Conservation (phyloP, 768 basidiomycete genomes). For the Trametes meyenii region DNA sequence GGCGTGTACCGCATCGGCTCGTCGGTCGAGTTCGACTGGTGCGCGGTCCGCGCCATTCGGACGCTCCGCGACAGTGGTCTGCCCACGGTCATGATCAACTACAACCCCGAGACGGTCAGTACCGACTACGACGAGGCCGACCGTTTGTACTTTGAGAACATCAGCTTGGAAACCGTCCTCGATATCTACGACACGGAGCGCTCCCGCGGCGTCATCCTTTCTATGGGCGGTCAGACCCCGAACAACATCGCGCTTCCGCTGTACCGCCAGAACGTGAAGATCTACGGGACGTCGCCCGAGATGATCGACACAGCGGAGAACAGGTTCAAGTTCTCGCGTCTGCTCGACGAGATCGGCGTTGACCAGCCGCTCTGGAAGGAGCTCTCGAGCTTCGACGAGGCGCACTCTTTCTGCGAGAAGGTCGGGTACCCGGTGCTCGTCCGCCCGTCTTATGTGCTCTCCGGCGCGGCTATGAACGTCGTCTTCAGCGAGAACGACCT, state of each 20-base stretch:
- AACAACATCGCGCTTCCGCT: conserved; percentile 97
- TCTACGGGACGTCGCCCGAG: conserved; percentile 97
- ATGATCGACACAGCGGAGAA: conserved; percentile 99
- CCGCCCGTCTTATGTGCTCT: conserved; percentile 97
- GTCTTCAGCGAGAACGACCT: conserved; percentile 93
- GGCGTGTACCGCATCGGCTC: conserved; percentile 99
- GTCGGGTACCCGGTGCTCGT: conserved; percentile 97
- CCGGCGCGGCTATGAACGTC: conserved; percentile 99
- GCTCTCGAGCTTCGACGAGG: conserved; percentile 87
- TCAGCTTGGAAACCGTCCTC: conserved; percentile 92
- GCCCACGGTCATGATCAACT: conserved; percentile 99
- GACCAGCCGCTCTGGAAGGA: conserved; percentile 99
- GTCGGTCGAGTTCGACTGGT: conserved; percentile 99
- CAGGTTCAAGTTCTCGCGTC: conserved; percentile 97
- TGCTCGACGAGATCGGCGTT: conserved; percentile 97
- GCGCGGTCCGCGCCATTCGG: conserved; percentile 95
- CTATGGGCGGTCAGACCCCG: conserved; percentile 98
- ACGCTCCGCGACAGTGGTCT: conserved; percentile 94
- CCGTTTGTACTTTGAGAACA: conserved; percentile 98
- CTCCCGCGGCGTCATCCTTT: conserved; percentile 89
- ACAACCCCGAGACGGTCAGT: conserved; percentile 98
- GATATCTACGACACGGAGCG: conserved; percentile 95
- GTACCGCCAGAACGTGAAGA: conserved; percentile 97
- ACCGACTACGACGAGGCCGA: conserved; percentile 99
- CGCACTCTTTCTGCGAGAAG: conserved; percentile 84